These are phyloP conservation scores for Quercus wislizeni DNA, from an alignment of 306 rosid genomes.

Conservation along the genomic window DNA sequence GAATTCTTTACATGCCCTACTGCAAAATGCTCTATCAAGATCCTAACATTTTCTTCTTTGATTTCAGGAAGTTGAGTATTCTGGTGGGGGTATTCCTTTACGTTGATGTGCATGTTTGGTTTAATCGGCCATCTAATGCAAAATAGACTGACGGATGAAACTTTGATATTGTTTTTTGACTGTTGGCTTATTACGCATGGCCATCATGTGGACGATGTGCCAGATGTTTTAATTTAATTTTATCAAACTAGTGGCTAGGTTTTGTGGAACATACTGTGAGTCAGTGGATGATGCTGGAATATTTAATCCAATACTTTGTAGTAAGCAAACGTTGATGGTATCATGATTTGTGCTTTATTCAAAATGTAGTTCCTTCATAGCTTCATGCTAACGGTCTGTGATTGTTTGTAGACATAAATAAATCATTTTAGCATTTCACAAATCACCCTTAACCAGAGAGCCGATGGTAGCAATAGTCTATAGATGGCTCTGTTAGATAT, in stretches of 20 bases:
- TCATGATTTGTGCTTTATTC: neutral
- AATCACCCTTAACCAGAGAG: too few relatives aligned
- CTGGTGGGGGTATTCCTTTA: constrained; percentile 46
- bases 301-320: neutral
- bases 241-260: constrained; percentile 2
- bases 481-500: too few relatives aligned
- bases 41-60: neutral
- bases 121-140: neutral
- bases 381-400: too few relatives aligned
- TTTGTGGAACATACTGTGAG: constrained; percentile 3
- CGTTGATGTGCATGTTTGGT: constrained; percentile 17
- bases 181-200: neutral
- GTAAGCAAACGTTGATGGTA: neutral
- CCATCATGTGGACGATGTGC: neutral
- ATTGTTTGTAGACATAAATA: too few relatives aligned
- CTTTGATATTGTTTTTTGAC: constrained; percentile 3
- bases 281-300: neutral
- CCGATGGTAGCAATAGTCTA: too few relatives aligned
- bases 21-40: neutral
- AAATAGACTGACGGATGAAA: neutral
- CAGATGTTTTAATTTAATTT: neutral
- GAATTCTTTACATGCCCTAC: neutral
- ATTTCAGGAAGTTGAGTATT: constrained; percentile 55
- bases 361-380: too few relatives aligned
- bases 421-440: neutral